Evolutionary conservation across 2,329 filamentous ascomycete species (phyloP), one percentile per base, ranked within the genome.

Genomic region (Neopestalotiopsis sp.): DNA sequence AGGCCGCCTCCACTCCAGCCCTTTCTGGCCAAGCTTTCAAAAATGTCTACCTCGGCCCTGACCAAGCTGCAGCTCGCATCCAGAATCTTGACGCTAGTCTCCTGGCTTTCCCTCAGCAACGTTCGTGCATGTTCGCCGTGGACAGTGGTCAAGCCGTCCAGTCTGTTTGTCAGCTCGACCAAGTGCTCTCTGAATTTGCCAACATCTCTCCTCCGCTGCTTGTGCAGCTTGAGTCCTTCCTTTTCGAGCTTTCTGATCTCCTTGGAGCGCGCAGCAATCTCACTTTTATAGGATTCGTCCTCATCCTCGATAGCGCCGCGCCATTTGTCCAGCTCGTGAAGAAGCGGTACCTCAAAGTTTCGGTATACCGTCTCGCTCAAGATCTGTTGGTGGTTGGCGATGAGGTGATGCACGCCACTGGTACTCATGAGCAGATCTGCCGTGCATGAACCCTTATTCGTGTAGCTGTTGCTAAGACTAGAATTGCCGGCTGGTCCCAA

Each of bases 371-470:
- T 91, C 79, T 92, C 90, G 71, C 85, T 88, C 3, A 92, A 84
- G 73, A 92, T 92, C 75, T 91, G 89, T 77, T 91, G 88, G 81
- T 92, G 90, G 79, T 92, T 92, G 60, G 90, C 90, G 69, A 91
- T 83, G 24, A 92, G 84, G 74, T 92, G 89, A 76, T 92, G 90
- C 56, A 92, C 84, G 45, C 90, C 90, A 42, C 88, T 87, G 13
- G 89, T 87, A 38, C 88, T 85, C 69, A 92, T 81, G 59, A 92
- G 82, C 66, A 85, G 84, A 78, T 91, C 89, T 17, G 89, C 90
- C 0, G 90, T 91, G 80, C 89, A 91, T 45, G 83, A 80, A 59
- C 84, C 83, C 59, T 81, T 79, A 58, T 82, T 76, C 28, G 83
- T 84, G 77, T 86, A 87, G 77, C 82, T 84, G 71, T 82, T 82